Percentiles rank a stretch among this genome's conserved stretches.
Conservation (phyloP, 768 basidiomycete genomes). For the Lactarius indigo region DNA sequence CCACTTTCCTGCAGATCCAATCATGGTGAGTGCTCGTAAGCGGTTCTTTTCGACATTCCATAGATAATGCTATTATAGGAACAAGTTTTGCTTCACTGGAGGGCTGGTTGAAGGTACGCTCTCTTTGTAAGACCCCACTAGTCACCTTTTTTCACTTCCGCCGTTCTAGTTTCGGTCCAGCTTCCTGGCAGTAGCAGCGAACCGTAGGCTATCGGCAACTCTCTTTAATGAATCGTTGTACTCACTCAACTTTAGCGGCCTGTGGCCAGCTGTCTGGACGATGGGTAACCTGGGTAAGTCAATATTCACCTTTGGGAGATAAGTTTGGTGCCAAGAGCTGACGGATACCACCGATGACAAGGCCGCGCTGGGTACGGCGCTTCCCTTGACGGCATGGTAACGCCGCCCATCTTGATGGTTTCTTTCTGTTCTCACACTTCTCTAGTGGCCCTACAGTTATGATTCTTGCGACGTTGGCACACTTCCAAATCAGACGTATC, state of each 20-base stretch:
- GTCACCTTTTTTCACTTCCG: neutral
- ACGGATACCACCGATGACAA: conserved; percentile 15
- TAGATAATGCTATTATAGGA: conserved; percentile 36
- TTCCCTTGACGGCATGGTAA: conserved; percentile 74
- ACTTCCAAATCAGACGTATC: conserved; percentile 64
- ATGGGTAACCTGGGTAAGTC: conserved; percentile 64
- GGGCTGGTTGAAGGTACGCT: conserved; percentile 55
- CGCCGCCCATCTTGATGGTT: conserved; percentile 25
- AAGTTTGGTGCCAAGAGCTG: neutral
- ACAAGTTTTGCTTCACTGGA: conserved; percentile 80
- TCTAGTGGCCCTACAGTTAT: conserved; percentile 78
- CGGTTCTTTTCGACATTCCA: neutral
- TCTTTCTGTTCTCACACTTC: conserved; percentile 11
- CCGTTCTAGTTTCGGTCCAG: conserved; percentile 20
- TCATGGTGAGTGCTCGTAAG: conserved; percentile 32
- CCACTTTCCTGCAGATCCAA: conserved; percentile 15
- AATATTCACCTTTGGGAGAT: neutral
- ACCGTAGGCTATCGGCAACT: conserved; percentile 10
- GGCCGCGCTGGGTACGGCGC: conserved; percentile 89
- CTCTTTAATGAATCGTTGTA: conserved; percentile 24
- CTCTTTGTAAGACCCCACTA: neutral
- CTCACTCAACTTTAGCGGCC: conserved; percentile 34
- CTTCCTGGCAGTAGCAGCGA: conserved; percentile 17
- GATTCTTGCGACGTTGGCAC: conserved; percentile 71
- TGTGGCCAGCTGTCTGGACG: conserved; percentile 54